Evolutionary conservation across 2,329 filamentous ascomycete species (phyloP).

Genomic region (Lecanoromycetidae sp.): DNA sequence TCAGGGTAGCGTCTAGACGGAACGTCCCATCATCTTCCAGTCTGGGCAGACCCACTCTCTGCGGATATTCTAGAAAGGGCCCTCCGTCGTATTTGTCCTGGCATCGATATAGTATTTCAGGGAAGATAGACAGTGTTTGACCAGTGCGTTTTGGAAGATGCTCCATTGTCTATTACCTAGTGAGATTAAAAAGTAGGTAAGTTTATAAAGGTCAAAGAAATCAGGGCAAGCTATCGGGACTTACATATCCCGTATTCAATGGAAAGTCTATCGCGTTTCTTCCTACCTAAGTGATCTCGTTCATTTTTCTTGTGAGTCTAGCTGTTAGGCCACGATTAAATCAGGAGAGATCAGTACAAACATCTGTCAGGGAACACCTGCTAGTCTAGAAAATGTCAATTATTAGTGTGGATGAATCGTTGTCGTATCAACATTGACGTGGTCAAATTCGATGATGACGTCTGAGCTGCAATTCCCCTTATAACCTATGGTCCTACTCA

Average conservation of each 20-base stretch:
- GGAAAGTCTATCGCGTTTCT: no score
- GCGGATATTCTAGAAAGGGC: constrained; percentile 8
- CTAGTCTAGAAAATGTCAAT: not conserved
- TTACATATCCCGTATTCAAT: no score
- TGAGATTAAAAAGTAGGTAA: no score
- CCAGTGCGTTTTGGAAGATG: constrained; percentile 3
- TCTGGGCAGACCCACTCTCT: not conserved
- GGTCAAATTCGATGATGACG: not conserved
- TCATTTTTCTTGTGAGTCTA: not conserved
- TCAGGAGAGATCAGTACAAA: not conserved
- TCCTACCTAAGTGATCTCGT: no score
- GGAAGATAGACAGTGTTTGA: constrained; percentile 6
- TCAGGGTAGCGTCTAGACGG: not conserved
- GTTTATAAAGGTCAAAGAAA: no score
- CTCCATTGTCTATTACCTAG: constrained; percentile 6
- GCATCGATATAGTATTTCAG: constrained; percentile 5
- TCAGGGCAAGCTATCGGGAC: not conserved
- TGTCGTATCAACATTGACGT: not conserved
- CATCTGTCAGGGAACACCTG: not conserved
- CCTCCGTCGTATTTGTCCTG: not conserved
- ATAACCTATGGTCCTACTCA: not conserved
- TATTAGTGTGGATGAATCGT: not conserved
- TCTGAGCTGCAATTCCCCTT: not conserved
- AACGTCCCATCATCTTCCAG: not conserved
- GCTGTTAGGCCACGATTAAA: not conserved